Evolutionary conservation across 192 early-diverging fungal genomes (phyloP).

Genomic region (Coemansia sp.): DNA sequence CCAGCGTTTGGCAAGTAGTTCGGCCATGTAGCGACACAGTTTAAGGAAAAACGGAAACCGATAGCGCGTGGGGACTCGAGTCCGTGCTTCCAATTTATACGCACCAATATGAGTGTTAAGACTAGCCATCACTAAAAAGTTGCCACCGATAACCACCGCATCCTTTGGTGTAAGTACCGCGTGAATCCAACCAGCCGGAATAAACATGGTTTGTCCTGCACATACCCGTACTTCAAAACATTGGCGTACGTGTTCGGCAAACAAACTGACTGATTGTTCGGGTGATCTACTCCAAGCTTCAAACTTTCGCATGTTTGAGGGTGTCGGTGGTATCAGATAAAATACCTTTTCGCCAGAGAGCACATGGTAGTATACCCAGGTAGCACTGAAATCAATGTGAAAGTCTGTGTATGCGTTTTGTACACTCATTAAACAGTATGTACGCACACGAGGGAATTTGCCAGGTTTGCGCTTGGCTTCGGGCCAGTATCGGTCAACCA

Average conservation of each 20-base stretch:
- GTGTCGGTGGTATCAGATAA: constrained; percentile 84
- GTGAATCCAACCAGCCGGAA: constrained; percentile 97
- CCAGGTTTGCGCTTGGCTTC: constrained; percentile 50
- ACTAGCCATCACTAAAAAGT: constrained; percentile 74
- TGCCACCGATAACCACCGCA: constrained; percentile 89
- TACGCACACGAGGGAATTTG: constrained; percentile 82
- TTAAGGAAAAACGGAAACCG: constrained; percentile 82
- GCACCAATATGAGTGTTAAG: constrained; percentile 71
- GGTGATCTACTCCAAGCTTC: constrained; percentile 87
- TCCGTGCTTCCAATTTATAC: constrained; percentile 74
- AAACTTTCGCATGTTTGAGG: constrained; percentile 81
- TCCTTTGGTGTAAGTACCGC: constrained; percentile 86
- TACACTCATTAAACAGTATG: constrained; percentile 94
- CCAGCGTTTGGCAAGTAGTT: constrained; percentile 56
- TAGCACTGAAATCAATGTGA: constrained; percentile 82
- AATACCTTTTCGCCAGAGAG: constrained; percentile 82
- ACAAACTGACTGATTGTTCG: constrained; percentile 63
- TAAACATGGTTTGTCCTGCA: constrained; percentile 88
- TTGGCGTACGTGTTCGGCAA: constrained; percentile 79
- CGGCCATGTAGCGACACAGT: constrained; percentile 80
- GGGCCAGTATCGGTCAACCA: constrained; percentile 88
- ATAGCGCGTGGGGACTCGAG: constrained; percentile 75
- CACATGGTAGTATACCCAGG: constrained; percentile 90
- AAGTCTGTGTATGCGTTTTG: constrained; percentile 89
- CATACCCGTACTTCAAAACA: constrained; percentile 72